phyloP scores from a whole-genome alignment of 495 filamentous ascomycete genomes.

The Bombardia bombarda region DNA sequence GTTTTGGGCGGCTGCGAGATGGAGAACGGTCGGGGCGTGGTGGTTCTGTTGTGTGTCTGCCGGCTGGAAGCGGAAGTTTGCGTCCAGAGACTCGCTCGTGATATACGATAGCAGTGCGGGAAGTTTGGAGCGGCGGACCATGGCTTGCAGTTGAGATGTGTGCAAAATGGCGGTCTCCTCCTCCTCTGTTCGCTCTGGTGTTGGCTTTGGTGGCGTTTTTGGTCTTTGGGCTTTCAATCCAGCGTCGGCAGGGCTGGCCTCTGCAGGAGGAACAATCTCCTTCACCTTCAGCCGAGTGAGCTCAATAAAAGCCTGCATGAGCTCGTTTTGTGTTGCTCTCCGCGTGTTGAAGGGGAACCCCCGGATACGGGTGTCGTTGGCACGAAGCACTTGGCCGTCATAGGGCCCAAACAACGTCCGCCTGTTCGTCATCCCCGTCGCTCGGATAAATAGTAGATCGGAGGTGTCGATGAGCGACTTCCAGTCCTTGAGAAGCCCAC shows the following conservation, averaged over 20 bases:
- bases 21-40: slow-evolving; percentile 79
- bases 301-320: slow-evolving; percentile 89
- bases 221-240: slow-evolving; percentile 31
- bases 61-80: slow-evolving; percentile 74
- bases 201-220: slow-evolving; percentile 30
- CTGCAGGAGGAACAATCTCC: slow-evolving; percentile 48
- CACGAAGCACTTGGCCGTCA: slow-evolving; percentile 73
- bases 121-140: slow-evolving; percentile 84
- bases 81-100: slow-evolving; percentile 59
- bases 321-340: slow-evolving; percentile 87
- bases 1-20: slow-evolving; percentile 76
- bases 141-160: slow-evolving; percentile 75
- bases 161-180: slow-evolving; percentile 74
- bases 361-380: slow-evolving; percentile 76
- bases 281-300: slow-evolving; percentile 82
- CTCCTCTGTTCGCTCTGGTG: slow-evolving; percentile 61
- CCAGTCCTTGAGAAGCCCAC: slow-evolving; percentile 73
- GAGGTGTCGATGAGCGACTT: slow-evolving; percentile 71
- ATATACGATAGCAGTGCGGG: slow-evolving; percentile 84
- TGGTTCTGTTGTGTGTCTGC: slow-evolving; percentile 58
- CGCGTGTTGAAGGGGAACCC: slow-evolving; percentile 92
- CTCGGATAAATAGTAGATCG: slow-evolving; percentile 79
- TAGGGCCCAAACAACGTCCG: slow-evolving; percentile 84
- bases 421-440: slow-evolving; percentile 77
- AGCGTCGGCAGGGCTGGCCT: slow-evolving; percentile 42